These are phyloP conservation scores for Rosa hybrid DNA, from an alignment of 331 rosid species.

Conservation along the genomic window DNA sequence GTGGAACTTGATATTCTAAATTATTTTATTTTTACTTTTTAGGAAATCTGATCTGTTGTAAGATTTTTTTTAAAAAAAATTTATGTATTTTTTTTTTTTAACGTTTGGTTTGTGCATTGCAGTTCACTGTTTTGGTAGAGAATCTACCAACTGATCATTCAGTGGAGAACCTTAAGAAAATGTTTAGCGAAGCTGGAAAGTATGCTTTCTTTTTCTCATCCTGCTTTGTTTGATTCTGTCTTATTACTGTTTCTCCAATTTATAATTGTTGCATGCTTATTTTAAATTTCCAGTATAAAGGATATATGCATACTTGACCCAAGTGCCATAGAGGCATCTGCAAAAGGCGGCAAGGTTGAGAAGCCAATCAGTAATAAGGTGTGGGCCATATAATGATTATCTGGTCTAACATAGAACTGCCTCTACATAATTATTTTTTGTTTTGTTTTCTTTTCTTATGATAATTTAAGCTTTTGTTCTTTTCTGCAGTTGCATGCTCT, in stretches of 20 bases:
- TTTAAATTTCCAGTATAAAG: conserved; percentile 61
- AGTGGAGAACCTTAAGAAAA: conserved; percentile 63
- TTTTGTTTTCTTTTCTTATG: neutral
- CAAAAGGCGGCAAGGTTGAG: conserved; percentile 58
- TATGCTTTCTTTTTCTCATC: conserved; percentile 35
- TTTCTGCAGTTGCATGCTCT: conserved; percentile 72
- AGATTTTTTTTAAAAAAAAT: neutral
- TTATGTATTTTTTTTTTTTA: no score
- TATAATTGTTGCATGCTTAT: conserved; percentile 5
- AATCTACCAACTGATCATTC: conserved; percentile 90
- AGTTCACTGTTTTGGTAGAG: conserved; percentile 93
- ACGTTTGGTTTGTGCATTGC: conserved; percentile 48
- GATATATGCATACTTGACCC: conserved; percentile 63
- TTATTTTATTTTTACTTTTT: neutral
- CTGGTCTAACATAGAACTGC: neutral
- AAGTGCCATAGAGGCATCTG: conserved; percentile 43
- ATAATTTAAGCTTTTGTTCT: conserved; percentile 3
- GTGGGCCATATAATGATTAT: neutral
- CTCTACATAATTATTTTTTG: neutral
- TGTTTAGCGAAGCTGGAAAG: conserved; percentile 90
- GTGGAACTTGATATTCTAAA: conserved; percentile 7
- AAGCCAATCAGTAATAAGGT: conserved; percentile 68
- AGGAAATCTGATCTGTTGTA: neutral
- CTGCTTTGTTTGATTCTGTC: neutral
- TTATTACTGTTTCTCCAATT: conserved; percentile 4